Base-by-base conservation (phyloP, 2,329 filamentous ascomycete genomes). In the Botrytis fragariae region DNA sequence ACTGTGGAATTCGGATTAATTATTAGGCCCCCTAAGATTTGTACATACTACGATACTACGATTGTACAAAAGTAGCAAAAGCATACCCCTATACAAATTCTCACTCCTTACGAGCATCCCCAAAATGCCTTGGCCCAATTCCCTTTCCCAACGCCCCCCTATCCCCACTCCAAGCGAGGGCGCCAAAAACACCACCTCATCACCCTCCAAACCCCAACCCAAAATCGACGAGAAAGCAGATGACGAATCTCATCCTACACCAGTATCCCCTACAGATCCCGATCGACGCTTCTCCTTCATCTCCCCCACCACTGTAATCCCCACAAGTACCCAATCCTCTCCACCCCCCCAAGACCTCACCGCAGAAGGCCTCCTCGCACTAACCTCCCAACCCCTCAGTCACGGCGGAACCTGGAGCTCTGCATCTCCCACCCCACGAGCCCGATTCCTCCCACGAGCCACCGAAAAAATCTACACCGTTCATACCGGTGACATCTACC, bases 351-450 rank as follows among this genome's bases (percentile, higher is more conserved):
- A 42, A 4, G 1, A 9, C 48, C 45, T 68, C 25, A 39, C 18
- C 18, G 48, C 37, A 25, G 35, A 68, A 42, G 10, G 9, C 12
- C 64, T 68, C 48, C 64, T 68, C 7, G 48, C 48, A n/a, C 35
- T 68, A 32, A 68, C 48, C 29, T 32, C 48, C 18, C 45, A 68
- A 14, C 48, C 64, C 4, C 64, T 68, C 35, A 25, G 25, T 22
- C 64, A 68, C n/a, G 64, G 64, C 35, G 48, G 48, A 68, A 25
- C 48, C 35, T 57, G 64, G 64, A 67, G 45, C 45, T 51, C 45
- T 10, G 14, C 63, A 67, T 2, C 22, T 25, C 29, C 48, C 37
- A 12, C 25, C 8, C 44, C 2, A 42, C 29, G 32, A 25, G 44
- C 48, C 5, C 48, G 25, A 54, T 16, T n/a, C 25, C 48, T 54